phyloP scores from a whole-genome alignment of 345 rosid species.

The Rubroshorea leprosula region DNA sequence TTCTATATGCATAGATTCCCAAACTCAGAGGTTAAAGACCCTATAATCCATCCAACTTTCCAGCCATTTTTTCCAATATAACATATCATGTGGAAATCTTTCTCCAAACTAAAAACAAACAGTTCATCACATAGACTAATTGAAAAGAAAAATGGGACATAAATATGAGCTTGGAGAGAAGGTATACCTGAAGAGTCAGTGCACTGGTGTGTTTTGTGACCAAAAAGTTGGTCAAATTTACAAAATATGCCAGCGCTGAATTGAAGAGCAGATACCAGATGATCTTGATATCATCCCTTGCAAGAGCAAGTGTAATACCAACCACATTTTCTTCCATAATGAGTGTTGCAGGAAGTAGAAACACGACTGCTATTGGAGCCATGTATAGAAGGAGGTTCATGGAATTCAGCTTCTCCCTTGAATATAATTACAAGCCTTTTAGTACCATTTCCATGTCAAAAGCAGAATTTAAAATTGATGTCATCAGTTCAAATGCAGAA shows the following conservation, averaged over 20 bases:
- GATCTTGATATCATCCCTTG: constrained; percentile 81
- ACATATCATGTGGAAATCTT: no score
- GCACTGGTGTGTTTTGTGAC: constrained; percentile 99
- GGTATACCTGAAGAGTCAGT: constrained; percentile 82
- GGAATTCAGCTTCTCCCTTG: constrained; percentile 93
- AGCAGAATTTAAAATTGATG: constrained; percentile 2
- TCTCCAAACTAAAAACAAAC: no score
- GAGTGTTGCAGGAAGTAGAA: constrained; percentile 90
- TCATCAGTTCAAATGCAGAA: background rate
- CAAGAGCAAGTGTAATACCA: constrained; percentile 91
- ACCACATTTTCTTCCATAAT: constrained; percentile 93
- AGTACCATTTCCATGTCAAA: constrained; percentile 13
- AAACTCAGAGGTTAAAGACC: no score
- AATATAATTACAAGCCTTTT: constrained; percentile 17
- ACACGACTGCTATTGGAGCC: constrained; percentile 98
- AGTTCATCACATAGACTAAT: background rate
- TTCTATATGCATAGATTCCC: no score
- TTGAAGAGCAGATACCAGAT: constrained; percentile 94
- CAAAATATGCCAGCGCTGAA: constrained; percentile 90
- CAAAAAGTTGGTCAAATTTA: constrained; percentile 94
- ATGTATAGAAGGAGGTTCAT: constrained; percentile 97
- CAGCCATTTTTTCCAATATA: no score
- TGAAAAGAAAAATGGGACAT: background rate
- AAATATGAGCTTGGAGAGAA: constrained; percentile 5
- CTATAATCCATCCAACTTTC: no score